Base-by-base conservation (phyloP, 1,284 basidiomycete species). In the Leccinum subfulvum region DNA sequence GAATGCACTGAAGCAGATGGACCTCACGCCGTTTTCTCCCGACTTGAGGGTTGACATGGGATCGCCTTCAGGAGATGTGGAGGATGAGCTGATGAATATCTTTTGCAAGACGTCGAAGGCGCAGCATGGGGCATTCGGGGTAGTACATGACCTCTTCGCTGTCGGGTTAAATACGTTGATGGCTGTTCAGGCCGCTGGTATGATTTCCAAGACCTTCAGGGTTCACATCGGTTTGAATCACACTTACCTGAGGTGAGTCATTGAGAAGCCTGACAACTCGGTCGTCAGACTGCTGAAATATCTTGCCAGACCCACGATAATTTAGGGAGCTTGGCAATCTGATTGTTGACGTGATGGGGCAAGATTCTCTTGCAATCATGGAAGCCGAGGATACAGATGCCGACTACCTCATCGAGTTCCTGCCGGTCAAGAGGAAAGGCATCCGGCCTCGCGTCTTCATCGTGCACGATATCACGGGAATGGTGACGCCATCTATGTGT, bases 351-450 rank as follows among this genome's bases (percentile, higher is more conserved):
- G 67, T 62, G 5, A 71, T 70, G 69, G 69, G 71, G 49, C 67
- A 73, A 63, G 68, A 74, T 52, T 23, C 64, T 3, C 65, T 65
- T 13, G 67, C 69, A 2, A 71, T 72, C 56, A 71, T 69, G 64
- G 71, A 71, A 53, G 69, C 69, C 11, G 71, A 75, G 58, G 71
- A 73, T 55, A 62, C 70, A 2, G 70, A 71, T 28, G 58, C 65
- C 7, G 67, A 73, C 56, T 68, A 67, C 58, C 68, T 73, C 56
- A 66, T 72, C 1, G 71, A 73, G 59, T 65, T 73, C 64, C 58
- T 74, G 2, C 71, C 72, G 9, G 66, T 73, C 64, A 73, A 72
- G 63, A 73, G 69, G 68, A 74, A 73, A 65, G 71, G 71, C 11
- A 63, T 64, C 28, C 67, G 51, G 4, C 71, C 73, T 37, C 68